Evolutionary conservation across 441 rosid genomes (phyloP).

Genomic region (Manihot esculenta): DNA sequence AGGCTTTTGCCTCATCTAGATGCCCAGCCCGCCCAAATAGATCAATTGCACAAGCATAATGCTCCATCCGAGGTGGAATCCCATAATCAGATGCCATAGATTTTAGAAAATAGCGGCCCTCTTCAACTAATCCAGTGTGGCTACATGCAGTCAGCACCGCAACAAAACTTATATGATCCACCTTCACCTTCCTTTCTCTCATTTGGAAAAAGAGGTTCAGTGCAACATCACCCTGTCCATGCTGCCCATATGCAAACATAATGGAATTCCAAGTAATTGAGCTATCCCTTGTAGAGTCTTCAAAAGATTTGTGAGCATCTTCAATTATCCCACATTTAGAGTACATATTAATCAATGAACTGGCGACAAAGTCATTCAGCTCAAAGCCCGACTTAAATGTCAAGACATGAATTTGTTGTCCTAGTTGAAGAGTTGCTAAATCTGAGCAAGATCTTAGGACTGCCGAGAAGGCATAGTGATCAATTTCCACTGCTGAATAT

Average conservation of each 20-base stretch:
- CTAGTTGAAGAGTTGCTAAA: constrained; percentile 67
- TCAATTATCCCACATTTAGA: constrained; percentile 71
- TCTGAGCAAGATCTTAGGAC: constrained; percentile 74
- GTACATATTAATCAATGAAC: constrained; percentile 73
- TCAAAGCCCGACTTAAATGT: constrained; percentile 56
- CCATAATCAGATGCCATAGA: constrained; percentile 58
- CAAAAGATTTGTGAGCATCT: constrained; percentile 54
- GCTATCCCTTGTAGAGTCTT: constrained; percentile 44
- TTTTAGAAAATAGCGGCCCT: constrained; percentile 52
- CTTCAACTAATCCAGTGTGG: constrained; percentile 62
- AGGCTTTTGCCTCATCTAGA: constrained; percentile 47
- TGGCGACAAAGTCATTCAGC: constrained; percentile 61
- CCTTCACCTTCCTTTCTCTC: constrained; percentile 20
- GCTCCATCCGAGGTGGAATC: constrained; percentile 64
- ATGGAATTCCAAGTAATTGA: constrained; percentile 68
- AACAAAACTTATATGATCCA: constrained; percentile 59
- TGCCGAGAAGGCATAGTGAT: constrained; percentile 71
- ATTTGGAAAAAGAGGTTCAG: constrained; percentile 48
- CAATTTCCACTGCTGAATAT: constrained; percentile 42
- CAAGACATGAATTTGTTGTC: constrained; percentile 65
- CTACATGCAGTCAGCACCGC: constrained; percentile 81
- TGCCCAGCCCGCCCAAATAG: constrained; percentile 69
- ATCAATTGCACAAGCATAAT: constrained; percentile 74
- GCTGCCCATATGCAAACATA: constrained; percentile 71
- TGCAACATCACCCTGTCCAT: constrained; percentile 39